These are phyloP conservation scores for Multifurca ochricompacta DNA, from an alignment of 768 basidiomycete genomes.

Conservation along the genomic window DNA sequence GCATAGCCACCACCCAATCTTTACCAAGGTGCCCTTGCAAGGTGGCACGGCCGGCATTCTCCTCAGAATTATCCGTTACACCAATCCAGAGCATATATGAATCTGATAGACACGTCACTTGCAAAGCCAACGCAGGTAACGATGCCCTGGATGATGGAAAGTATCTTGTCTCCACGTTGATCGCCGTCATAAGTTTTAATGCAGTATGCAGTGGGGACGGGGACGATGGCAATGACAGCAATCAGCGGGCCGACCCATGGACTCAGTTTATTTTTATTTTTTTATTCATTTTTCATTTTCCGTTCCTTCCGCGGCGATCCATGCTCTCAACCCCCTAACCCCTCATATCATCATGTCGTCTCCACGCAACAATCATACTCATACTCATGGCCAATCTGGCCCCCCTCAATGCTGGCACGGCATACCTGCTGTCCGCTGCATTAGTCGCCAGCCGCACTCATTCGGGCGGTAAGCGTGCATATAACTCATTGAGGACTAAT, in stretches of 20 bases:
- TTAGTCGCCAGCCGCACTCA: neutral
- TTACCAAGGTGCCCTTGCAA: constrained; percentile 49
- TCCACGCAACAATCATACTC: neutral
- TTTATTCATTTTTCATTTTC: too few relatives aligned
- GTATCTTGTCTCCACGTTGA: constrained; percentile 42
- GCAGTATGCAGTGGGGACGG: too few relatives aligned
- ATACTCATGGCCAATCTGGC: neutral
- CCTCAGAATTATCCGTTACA: constrained; percentile 39
- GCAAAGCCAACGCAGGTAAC: constrained; percentile 53
- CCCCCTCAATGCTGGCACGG: neutral
- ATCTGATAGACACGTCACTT: constrained; percentile 57
- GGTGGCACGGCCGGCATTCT: constrained; percentile 31
- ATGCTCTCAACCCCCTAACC: neutral
- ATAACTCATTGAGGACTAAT: neutral
- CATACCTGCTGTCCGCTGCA: neutral
- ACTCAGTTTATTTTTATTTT: neutral
- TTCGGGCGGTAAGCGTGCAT: neutral
- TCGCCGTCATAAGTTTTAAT: constrained; percentile 24
- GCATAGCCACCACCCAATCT: constrained; percentile 86
- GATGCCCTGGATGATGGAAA: constrained; percentile 42
- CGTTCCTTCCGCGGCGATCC: neutral
- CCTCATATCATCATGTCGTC: neutral
- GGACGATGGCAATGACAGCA: neutral
- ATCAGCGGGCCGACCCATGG: too few relatives aligned
- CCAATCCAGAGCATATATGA: constrained; percentile 84